Percentiles rank a stretch among this genome's conserved stretches.
Conservation (phyloP, 768 basidiomycete genomes). For the Boletus vermiculosoides region DNA sequence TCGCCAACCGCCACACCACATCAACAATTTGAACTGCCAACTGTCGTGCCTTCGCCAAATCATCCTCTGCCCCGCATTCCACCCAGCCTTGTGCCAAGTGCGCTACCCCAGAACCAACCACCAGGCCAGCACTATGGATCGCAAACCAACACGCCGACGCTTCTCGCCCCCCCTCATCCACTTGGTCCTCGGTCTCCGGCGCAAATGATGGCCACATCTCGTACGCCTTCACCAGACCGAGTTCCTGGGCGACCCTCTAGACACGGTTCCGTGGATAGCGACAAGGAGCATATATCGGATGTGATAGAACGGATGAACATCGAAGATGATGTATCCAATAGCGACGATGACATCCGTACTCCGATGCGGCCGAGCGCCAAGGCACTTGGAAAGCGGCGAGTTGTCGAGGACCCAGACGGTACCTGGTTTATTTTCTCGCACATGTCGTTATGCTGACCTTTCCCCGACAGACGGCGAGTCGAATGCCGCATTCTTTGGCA, state of each 20-base stretch:
- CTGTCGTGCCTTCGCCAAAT: slow-evolving; percentile 30
- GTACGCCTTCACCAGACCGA: slow-evolving; percentile 71
- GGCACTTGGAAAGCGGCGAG: slow-evolving; percentile 81
- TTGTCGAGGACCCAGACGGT: slow-evolving; percentile 53
- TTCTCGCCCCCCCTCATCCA: slow-evolving; percentile 67
- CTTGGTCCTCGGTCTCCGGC: slow-evolving; percentile 70
- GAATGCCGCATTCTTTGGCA: slow-evolving; percentile 55
- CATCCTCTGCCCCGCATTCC: slow-evolving; percentile 42
- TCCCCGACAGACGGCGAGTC: slow-evolving; percentile 43
- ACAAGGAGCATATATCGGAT: slow-evolving; percentile 25
- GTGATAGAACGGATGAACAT: slow-evolving; percentile 29
- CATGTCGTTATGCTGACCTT: neutral
- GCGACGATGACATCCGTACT: slow-evolving; percentile 34
- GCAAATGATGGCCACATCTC: slow-evolving; percentile 46
- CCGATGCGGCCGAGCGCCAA: slow-evolving; percentile 77
- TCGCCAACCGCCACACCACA: slow-evolving; percentile 31
- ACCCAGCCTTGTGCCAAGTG: slow-evolving; percentile 25
- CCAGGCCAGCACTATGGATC: slow-evolving; percentile 23
- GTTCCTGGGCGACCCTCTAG: slow-evolving; percentile 14
- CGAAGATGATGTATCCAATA: slow-evolving; percentile 19
- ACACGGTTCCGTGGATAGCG: slow-evolving; percentile 25
- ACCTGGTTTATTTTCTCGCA: neutral
- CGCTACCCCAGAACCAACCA: slow-evolving; percentile 12
- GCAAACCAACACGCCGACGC: slow-evolving; percentile 31
- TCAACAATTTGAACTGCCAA: slow-evolving; percentile 33